phyloP scores from a whole-genome alignment of 192 early-diverging fungal genomes.

The Gigaspora rosea region DNA sequence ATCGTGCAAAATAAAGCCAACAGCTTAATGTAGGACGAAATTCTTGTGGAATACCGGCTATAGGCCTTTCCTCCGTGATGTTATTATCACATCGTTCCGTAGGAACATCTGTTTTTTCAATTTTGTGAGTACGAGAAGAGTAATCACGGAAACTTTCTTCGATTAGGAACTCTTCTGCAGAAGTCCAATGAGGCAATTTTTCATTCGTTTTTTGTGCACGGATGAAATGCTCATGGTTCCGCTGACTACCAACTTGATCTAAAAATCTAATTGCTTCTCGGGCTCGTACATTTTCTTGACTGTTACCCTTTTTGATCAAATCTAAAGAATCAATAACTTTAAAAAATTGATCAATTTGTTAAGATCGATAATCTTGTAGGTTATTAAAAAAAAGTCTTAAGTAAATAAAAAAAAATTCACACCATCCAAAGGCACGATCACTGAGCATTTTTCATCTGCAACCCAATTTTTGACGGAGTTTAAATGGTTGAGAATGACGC shows the following conservation, averaged over 20 bases:
- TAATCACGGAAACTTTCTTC: slow-evolving; percentile 30
- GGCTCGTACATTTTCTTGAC: slow-evolving; percentile 49
- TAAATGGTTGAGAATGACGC: slow-evolving; percentile 50
- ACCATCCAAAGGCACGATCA: slow-evolving; percentile 60
- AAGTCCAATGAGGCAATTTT: slow-evolving; percentile 48
- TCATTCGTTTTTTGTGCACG: slow-evolving; percentile 53
- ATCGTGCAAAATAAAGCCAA: slow-evolving; percentile 43
- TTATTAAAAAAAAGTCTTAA: not conserved
- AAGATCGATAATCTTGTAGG: too few species aligned
- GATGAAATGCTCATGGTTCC: slow-evolving; percentile 41
- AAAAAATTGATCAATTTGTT: not conserved
- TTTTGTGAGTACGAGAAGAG: not conserved
- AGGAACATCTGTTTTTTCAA: slow-evolving; percentile 30
- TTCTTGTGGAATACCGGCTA: slow-evolving; percentile 46
- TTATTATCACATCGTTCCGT: slow-evolving; percentile 8
- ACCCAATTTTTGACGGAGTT: slow-evolving; percentile 50
- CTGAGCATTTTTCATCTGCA: slow-evolving; percentile 41
- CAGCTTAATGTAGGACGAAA: slow-evolving; percentile 54
- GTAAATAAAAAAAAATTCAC: not conserved
- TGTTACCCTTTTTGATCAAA: slow-evolving; percentile 54
- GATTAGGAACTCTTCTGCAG: slow-evolving; percentile 43
- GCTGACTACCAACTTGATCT: slow-evolving; percentile 34
- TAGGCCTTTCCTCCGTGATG: slow-evolving; percentile 18
- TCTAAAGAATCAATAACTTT: slow-evolving; percentile 56
- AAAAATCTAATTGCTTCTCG: slow-evolving; percentile 61